A percentile compares a stretch with the other conserved stretches of the same genome.
phyloP scores from a whole-genome alignment of 768 basidiomycete species.

The Gelatoporia subvermispora region DNA sequence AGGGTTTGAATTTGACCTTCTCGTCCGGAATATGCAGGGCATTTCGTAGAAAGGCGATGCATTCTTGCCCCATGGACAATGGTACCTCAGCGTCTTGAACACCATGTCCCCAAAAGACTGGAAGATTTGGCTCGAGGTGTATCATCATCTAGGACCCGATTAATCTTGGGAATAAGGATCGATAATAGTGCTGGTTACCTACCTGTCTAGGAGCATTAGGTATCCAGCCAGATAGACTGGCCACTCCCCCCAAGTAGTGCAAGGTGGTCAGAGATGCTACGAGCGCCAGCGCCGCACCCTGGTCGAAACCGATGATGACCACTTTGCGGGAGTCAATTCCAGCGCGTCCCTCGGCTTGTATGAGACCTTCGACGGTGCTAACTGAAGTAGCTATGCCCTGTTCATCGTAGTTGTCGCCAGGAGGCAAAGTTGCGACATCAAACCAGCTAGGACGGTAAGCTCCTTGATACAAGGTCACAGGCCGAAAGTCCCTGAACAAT shows the following conservation, averaged over 20 bases:
- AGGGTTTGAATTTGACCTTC: conserved; percentile 8
- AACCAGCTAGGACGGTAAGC: conserved; percentile 37
- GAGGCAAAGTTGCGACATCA: conserved; percentile 34
- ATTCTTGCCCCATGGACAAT: conserved; percentile 28
- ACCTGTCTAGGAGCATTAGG: conserved; percentile 33
- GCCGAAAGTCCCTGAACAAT: conserved; percentile 22
- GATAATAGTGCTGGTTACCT: conserved; percentile 4
- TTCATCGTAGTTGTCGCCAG: conserved; percentile 31
- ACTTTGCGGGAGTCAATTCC: conserved; percentile 33
- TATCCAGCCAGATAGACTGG: conserved; percentile 42
- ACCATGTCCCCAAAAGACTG: conserved; percentile 42
- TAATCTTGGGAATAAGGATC: background rate
- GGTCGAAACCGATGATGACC: conserved; percentile 39
- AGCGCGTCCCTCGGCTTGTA: conserved; percentile 32
- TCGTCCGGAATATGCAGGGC: conserved; percentile 19
- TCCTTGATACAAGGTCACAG: conserved; percentile 26
- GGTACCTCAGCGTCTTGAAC: conserved; percentile 34
- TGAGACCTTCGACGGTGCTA: conserved; percentile 31
- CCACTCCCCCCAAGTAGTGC: conserved; percentile 40
- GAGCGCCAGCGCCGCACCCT: conserved; percentile 37
- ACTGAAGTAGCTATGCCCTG: conserved; percentile 30
- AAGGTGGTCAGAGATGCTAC: conserved; percentile 35
- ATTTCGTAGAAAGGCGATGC: conserved; percentile 27
- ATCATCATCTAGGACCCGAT: conserved; percentile 24
- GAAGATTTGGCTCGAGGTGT: conserved; percentile 28